phyloP scores from a whole-genome alignment of 169 alveolate genomes.

The Eimeria acervulina region DNA sequence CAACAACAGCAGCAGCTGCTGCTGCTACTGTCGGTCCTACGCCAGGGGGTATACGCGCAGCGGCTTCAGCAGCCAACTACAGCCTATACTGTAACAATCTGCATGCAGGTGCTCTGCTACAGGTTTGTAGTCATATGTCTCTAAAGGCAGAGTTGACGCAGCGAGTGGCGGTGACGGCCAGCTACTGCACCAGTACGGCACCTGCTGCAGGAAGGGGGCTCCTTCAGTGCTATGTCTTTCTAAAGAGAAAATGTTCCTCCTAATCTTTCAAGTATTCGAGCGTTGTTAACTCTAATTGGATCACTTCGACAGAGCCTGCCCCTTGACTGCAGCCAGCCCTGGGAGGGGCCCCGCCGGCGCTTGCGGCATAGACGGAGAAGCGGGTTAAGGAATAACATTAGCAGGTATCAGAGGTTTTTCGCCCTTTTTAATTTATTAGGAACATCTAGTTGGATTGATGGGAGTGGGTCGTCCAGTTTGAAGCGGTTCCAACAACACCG shows the following conservation, averaged over 20 bases:
- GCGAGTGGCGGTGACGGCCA: neutral
- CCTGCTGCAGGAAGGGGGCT: neutral
- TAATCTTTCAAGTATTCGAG: neutral
- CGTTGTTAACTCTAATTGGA: neutral
- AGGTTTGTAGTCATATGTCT: neutral
- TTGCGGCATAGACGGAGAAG: no score
- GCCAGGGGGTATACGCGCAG: neutral
- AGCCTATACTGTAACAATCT: neutral
- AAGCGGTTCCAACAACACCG: neutral
- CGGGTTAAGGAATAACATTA: neutral
- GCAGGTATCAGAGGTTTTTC: neutral
- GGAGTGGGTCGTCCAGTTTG: neutral
- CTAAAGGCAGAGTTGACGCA: neutral
- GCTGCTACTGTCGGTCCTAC: neutral
- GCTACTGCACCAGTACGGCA: neutral
- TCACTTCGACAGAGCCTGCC: neutral
- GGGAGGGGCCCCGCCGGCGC: slow-evolving; percentile 26
- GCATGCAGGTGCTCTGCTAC: neutral
- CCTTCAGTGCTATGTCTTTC: neutral
- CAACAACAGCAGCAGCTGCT: neutral
- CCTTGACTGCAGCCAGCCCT: neutral
- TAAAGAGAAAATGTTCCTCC: neutral
- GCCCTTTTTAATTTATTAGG: no score
- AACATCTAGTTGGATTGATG: neutral
- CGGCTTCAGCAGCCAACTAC: neutral